Conservation (phyloP, 371 early-diverging fungal species). For the Mucor velutinosus region DNA sequence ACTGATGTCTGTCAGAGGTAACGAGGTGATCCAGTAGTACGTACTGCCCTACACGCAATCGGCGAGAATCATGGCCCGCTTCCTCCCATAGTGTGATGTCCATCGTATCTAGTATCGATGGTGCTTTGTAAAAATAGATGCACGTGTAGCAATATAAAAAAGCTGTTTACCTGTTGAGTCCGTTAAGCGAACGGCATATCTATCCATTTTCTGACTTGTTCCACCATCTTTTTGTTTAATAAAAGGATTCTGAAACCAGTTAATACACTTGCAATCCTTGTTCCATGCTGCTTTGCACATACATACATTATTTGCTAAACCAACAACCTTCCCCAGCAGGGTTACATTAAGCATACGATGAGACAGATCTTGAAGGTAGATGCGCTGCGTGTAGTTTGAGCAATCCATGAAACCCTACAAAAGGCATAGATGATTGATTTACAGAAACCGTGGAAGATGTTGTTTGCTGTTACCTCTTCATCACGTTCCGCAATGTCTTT, state of each 20-base stretch:
- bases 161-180: slow-evolving; percentile 34
- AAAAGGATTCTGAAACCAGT: slow-evolving; percentile 30
- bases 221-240: slow-evolving; percentile 6
- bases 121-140: slow-evolving; percentile 9
- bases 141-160: slow-evolving; percentile 3
- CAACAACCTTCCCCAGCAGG: slow-evolving; percentile 37
- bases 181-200: slow-evolving; percentile 36
- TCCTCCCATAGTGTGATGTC: slow-evolving; percentile 49
- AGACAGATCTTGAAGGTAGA: slow-evolving; percentile 30
- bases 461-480: slow-evolving; percentile 26
- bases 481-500: slow-evolving; percentile 35
- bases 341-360: slow-evolving; percentile 46
- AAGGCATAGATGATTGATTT: neutral
- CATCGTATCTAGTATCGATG: slow-evolving; percentile 21
- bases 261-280: neutral
- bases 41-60: slow-evolving; percentile 36
- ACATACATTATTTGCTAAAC: slow-evolving; percentile 44
- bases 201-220: slow-evolving; percentile 27
- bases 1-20: slow-evolving; percentile 30
- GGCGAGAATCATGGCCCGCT: slow-evolving; percentile 28
- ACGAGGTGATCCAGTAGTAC: slow-evolving; percentile 34
- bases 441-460: neutral
- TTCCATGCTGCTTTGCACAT: neutral
- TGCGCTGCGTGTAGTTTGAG: slow-evolving; percentile 24
- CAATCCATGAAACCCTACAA: slow-evolving; percentile 46